Evolutionary conservation across 768 basidiomycete species (phyloP), one percentile per base, ranked within the genome.

Genomic region (Calvatia gigantea): DNA sequence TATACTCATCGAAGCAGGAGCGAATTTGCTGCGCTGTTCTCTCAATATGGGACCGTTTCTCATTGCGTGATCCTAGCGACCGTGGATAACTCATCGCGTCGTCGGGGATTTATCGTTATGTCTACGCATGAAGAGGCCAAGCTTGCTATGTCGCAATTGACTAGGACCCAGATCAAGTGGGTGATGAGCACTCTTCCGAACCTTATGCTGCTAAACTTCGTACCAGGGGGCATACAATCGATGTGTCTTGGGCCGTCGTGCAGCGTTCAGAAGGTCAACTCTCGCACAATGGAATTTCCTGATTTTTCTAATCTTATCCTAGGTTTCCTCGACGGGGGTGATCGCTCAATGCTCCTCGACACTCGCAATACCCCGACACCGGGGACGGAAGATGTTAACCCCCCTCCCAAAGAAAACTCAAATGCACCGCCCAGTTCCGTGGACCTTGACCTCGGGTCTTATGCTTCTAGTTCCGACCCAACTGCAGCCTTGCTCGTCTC

Each of bases 171-270:
- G 61, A 76, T 89, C 59, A 87, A 86, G 89, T 89, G 61, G 53
- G 76, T 60, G 7, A 54, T 47, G 33, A 17, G 38, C 15, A 11
- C 11, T 33, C n/a, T 3, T 31, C 19, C 28, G 15, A 15, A 6
- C 29, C 43, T 56, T 42, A 60, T 12, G 31, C 60, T 54, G 52
- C 59, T 37, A 42, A 41, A 44, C 47, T 38, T 35, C 31, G 11
- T 46, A 8, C 37, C n/a, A 91, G 87, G 64, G 87, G 89, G 6
- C 85, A 91, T 63, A 75, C 78, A 17, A 81, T 92, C 43, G 89
- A 92, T 65, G 81, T 92, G 49, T 91, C 89, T 5, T 92, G 89
- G 89, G 90, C 89, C 15, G 89, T 92, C 21, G 89, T 92, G 33
- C 89, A 92, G 61, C 87, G 89, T 42, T 92, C 89, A 59, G 84